Evolutionary conservation across 176 grass and related monocot genomes (phyloP).

Genomic region (Carex scoparia): DNA sequence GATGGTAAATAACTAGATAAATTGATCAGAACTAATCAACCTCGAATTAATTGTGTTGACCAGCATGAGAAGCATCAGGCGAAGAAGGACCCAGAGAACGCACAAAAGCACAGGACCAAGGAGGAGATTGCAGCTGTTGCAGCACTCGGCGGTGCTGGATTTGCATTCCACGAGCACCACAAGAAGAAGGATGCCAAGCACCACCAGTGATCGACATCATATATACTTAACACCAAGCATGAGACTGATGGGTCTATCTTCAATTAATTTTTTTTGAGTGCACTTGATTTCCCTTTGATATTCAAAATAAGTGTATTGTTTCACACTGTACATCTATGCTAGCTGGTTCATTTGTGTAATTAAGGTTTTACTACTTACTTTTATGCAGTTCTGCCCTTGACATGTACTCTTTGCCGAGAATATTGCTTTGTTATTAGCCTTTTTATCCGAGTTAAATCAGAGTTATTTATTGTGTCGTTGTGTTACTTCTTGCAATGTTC

Average conservation of each 20-base stretch:
- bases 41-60: not conserved
- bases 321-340: not conserved
- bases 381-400: not conserved
- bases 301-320: constrained; percentile 5
- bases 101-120: constrained; percentile 40
- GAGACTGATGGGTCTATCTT: not conserved
- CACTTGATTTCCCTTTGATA: not conserved
- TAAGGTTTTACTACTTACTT: not conserved
- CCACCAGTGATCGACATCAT: not conserved
- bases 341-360: not conserved
- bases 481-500: not conserved
- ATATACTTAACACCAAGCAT: constrained; percentile 3
- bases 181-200: constrained; percentile 59
- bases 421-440: not conserved
- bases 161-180: constrained; percentile 64
- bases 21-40: not conserved
- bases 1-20: not conserved
- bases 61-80: constrained; percentile 79
- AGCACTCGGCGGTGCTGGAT: constrained; percentile 47
- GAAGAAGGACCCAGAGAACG: constrained; percentile 63
- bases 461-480: not conserved
- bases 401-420: not conserved
- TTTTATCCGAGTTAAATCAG: not conserved
- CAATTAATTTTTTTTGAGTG: not conserved
- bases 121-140: constrained; percentile 60